phyloP scores from a whole-genome alignment of 2,329 filamentous ascomycete species.

The Lasiodiplodia hormozganensis region DNA sequence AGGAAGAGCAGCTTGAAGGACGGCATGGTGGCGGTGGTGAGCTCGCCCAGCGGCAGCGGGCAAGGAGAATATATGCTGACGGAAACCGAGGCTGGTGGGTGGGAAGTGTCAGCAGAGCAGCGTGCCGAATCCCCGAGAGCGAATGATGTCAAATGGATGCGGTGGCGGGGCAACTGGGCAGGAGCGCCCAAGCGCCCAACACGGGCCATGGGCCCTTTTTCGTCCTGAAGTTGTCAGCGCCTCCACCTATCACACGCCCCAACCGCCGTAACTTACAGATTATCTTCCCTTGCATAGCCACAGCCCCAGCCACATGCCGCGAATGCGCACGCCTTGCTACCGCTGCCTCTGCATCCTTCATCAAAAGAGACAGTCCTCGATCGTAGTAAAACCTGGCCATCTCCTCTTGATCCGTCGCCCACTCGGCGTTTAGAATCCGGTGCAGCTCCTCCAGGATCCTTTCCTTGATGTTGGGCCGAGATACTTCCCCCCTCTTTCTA shows the following conservation, averaged over 20 bases:
- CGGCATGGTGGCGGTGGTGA: conserved; percentile 39
- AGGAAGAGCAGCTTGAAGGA: conserved; percentile 45
- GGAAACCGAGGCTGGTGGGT: background rate
- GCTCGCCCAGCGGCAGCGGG: background rate
- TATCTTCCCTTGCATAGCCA: background rate
- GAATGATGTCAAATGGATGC: background rate
- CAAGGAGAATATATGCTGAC: conserved; percentile 11
- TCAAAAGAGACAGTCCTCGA: too few relatives aligned
- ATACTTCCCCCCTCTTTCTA: background rate
- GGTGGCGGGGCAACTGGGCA: conserved; percentile 7
- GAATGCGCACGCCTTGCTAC: background rate
- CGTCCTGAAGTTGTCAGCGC: too few relatives aligned
- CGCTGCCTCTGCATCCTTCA: background rate
- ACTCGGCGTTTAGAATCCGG: background rate
- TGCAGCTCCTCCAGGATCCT: background rate
- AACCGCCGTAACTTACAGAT: background rate
- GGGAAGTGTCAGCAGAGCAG: conserved; percentile 19
- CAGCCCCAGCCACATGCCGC: background rate
- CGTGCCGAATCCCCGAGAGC: conserved; percentile 13
- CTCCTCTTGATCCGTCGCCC: background rate
- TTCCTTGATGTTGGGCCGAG: background rate
- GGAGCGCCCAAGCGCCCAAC: background rate
- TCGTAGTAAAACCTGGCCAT: background rate
- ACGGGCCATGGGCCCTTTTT: too few relatives aligned
- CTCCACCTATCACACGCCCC: too few relatives aligned